Evolutionary conservation across 2,329 filamentous ascomycete genomes (phyloP), one percentile per base, ranked within the genome.

Genomic region (Colletotrichum lentis): DNA sequence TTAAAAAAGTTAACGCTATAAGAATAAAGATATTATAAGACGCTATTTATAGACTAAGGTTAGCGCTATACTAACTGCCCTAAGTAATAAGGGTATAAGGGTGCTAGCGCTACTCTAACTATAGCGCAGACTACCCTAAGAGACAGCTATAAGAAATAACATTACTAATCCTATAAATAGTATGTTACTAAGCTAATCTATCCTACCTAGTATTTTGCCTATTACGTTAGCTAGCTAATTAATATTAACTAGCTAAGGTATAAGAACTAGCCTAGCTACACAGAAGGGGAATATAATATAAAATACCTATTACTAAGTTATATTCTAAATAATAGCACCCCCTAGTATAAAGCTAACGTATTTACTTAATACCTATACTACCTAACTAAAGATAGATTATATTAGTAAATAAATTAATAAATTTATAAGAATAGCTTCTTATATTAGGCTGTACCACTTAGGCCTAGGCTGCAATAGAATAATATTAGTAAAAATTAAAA

Each of bases 121-220:
- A 18, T 63, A 70, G 18, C 24, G 24, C 16, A 53, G 39, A n/a
- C 64, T 16, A 7, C 55, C 55, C 50, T 22, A 70, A 1, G 43
- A 70, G 16, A 70, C 24, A 18, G 68, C 50, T 1, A 70, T 11
- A 1, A 70, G n/a, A n/a, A n/a, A n/a, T n/a, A n/a, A n/a, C n/a
- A n/a, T n/a, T n/a, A n/a, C n/a, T n/a, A n/a, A n/a, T n/a, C n/a
- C n/a, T n/a, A n/a, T n/a, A n/a, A n/a, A n/a, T n/a, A n/a, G n/a
- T n/a, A n/a, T n/a, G n/a, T n/a, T n/a, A n/a, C n/a, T n/a, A n/a
- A n/a, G n/a, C n/a, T n/a, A n/a, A n/a, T n/a, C n/a, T n/a, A n/a
- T n/a, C n/a, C n/a, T n/a, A n/a, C n/a, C n/a, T n/a, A n/a, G n/a
- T n/a, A n/a, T n/a, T n/a, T n/a, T n/a, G n/a, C n/a, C n/a, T n/a